Evolutionary conservation across 225 moss, liverwort and hornwort genomes (phyloP).

Genomic region (Asterella californica): DNA sequence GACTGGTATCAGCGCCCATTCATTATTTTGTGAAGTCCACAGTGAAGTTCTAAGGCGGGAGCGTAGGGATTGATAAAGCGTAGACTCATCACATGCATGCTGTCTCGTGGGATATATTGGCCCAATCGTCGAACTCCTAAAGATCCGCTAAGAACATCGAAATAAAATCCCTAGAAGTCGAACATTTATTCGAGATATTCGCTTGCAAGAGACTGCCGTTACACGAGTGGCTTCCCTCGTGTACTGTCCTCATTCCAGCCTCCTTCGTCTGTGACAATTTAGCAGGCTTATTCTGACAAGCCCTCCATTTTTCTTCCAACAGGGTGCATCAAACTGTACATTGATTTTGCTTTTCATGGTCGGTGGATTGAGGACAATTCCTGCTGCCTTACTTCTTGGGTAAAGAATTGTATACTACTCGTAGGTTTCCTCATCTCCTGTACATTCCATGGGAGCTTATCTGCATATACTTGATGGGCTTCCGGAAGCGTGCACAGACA

Average conservation of each 20-base stretch:
- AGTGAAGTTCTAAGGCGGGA: not conserved
- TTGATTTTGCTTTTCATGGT: not conserved
- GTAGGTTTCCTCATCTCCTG: not conserved
- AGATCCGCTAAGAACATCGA: not conserved
- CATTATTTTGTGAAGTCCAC: not conserved
- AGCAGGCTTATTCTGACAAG: not conserved
- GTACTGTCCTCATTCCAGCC: not conserved
- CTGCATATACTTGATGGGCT: constrained; percentile 26
- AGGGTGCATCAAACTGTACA: not conserved
- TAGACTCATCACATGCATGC: not conserved
- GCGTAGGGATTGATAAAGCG: not conserved
- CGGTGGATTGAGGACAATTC: not conserved
- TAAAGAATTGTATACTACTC: not conserved
- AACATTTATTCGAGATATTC: not conserved
- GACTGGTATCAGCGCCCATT: not conserved
- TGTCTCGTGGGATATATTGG: not conserved
- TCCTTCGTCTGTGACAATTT: not conserved
- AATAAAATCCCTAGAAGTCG: not conserved
- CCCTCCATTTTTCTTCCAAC: not conserved
- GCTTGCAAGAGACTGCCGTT: not conserved
- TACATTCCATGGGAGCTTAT: constrained; percentile 36
- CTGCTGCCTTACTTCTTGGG: not conserved
- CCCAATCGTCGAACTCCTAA: not conserved
- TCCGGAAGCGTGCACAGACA: constrained; percentile 1
- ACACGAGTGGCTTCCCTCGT: not conserved